Evolutionary conservation across 2,329 filamentous ascomycete species (phyloP).

Genomic region (Aspergillus sp.): DNA sequence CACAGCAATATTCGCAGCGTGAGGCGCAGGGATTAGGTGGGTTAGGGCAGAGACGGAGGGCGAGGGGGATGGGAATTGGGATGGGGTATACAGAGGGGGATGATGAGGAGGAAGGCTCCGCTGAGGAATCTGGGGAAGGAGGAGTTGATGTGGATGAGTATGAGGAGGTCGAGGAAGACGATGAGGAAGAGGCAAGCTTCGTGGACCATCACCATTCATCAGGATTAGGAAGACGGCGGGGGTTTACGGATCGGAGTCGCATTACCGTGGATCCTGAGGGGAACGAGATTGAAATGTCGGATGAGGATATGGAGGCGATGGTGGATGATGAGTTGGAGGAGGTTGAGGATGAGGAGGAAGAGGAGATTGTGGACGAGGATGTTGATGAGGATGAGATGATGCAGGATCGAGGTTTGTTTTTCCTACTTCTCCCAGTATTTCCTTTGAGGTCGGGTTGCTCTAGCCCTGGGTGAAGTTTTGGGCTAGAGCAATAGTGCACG

Average conservation of each 20-base stretch:
- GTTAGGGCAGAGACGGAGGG: neutral
- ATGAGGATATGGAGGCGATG: conserved; percentile 19
- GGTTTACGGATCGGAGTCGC: conserved; percentile 10
- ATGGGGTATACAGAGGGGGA: conserved; percentile 14
- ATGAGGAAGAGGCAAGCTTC: conserved; percentile 18
- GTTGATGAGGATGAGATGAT: conserved; percentile 36
- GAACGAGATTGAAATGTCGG: conserved; percentile 20
- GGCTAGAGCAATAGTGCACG: no score
- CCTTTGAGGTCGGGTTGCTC: no score
- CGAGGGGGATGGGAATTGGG: neutral
- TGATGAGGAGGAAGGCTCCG: neutral
- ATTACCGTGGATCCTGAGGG: conserved; percentile 15
- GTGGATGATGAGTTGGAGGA: conserved; percentile 20
- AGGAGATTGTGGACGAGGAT: conserved; percentile 18
- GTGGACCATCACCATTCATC: conserved; percentile 12
- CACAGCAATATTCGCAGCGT: no score
- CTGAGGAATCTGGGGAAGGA: neutral
- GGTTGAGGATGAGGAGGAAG: conserved; percentile 3
- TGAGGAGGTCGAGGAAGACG: conserved; percentile 14
- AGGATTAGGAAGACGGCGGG: neutral
- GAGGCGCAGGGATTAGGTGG: neutral
- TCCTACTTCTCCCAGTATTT: neutral
- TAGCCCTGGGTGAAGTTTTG: no score
- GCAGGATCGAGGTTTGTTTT: conserved; percentile 31
- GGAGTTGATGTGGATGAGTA: neutral